phyloP scores from a whole-genome alignment of 2,329 filamentous ascomycete species.

The Sporothrix protearum region DNA sequence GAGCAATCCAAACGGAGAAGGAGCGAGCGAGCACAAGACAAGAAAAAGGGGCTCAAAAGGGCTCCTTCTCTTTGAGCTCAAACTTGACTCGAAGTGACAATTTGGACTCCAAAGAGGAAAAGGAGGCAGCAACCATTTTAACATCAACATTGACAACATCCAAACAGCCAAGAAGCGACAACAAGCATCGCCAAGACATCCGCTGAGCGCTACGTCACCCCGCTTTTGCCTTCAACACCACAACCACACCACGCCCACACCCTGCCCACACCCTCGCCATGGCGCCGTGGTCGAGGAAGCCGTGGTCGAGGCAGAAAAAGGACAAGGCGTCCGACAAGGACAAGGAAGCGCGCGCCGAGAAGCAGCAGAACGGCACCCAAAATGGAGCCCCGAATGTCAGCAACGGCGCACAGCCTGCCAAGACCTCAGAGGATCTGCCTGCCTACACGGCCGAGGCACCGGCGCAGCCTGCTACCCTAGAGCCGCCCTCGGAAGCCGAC shows the following conservation, averaged over 20 bases:
- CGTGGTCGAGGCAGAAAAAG: slow-evolving; percentile 10
- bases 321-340: background rate
- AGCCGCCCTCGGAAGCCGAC: background rate
- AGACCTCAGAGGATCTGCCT: slow-evolving; percentile 23
- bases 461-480: background rate
- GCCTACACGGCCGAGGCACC: slow-evolving; percentile 12
- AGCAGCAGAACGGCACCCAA: background rate
- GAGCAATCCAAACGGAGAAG: background rate
- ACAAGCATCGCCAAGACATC: background rate
- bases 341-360: background rate
- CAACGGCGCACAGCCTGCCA: background rate
- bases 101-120: background rate
- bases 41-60: background rate
- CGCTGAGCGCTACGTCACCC: background rate
- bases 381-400: background rate
- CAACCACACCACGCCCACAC: background rate
- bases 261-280: background rate
- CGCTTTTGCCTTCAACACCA: background rate
- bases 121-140: background rate
- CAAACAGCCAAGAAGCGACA: background rate
- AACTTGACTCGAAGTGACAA: background rate
- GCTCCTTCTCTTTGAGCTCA: background rate
- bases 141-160: no score
- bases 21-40: background rate
- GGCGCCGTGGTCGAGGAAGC: slow-evolving; percentile 13